phyloP scores from a whole-genome alignment of 495 filamentous ascomycete species.

The Tuber borchii region DNA sequence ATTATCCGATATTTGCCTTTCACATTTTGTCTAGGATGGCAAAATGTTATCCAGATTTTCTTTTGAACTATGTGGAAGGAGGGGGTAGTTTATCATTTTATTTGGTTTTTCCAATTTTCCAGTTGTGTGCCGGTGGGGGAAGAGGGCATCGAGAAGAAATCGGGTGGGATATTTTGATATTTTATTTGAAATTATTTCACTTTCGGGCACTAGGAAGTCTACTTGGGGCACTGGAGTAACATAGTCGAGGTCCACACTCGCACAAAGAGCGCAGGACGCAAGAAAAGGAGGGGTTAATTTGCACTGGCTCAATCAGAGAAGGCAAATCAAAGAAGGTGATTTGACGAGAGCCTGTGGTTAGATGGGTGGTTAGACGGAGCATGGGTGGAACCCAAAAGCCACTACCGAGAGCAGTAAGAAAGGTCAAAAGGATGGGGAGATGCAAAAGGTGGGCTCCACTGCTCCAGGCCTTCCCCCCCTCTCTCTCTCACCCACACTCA shows the following conservation, averaged over 20 bases:
- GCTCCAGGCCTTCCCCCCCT: neutral
- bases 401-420: slow-evolving; percentile 25
- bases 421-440: slow-evolving; percentile 17
- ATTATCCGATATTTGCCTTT: slow-evolving; percentile 2
- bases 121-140: neutral
- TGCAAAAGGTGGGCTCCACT: slow-evolving; percentile 6
- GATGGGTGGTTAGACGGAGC: slow-evolving; percentile 28
- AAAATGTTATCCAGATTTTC: neutral
- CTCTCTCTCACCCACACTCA: neutral
- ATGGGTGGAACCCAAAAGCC: slow-evolving; percentile 28
- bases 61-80: neutral
- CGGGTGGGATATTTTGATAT: slow-evolving; percentile 20
- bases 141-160: neutral
- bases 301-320: slow-evolving; percentile 24
- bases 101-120: slow-evolving; percentile 21
- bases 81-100: slow-evolving; percentile 11
- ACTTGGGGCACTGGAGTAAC: slow-evolving; percentile 30
- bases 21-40: slow-evolving; percentile 1
- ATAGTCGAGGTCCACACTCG: slow-evolving; percentile 35
- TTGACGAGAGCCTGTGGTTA: slow-evolving; percentile 30
- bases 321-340: slow-evolving; percentile 32
- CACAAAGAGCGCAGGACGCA: slow-evolving; percentile 25
- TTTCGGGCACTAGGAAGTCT: slow-evolving; percentile 19
- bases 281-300: slow-evolving; percentile 30
- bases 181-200: slow-evolving; percentile 38